Evolutionary conservation across 2,329 filamentous ascomycete genomes (phyloP).

Genomic region (Sclerotinia borealis): DNA sequence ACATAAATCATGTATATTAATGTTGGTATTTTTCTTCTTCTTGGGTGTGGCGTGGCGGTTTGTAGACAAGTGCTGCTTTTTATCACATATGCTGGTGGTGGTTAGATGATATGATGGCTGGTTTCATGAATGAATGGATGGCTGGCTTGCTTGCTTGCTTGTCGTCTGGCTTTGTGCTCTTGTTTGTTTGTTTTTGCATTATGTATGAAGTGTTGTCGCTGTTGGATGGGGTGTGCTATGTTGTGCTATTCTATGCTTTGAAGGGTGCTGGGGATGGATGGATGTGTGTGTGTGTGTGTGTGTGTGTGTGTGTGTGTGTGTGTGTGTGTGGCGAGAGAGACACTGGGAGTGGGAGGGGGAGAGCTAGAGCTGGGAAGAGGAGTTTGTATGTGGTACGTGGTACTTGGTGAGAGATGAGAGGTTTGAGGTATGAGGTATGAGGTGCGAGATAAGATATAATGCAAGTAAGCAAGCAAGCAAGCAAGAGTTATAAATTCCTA

Average conservation of each 20-base stretch:
- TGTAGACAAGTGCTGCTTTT: neutral
- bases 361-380: neutral
- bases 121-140: too few relatives aligned
- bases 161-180: too few relatives aligned
- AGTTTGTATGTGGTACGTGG: neutral
- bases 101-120: neutral
- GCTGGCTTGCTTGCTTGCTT: neutral
- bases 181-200: neutral
- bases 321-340: too few relatives aligned
- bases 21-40: neutral
- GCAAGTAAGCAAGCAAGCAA: too few relatives aligned
- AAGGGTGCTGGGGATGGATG: too few relatives aligned
- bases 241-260: too few relatives aligned
- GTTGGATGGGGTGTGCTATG: neutral
- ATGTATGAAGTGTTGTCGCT: neutral
- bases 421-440: neutral
- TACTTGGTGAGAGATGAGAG: too few relatives aligned
- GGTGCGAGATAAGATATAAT: neutral
- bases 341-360: neutral
- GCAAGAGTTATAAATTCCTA: neutral
- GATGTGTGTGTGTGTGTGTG: neutral
- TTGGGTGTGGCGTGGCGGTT: neutral
- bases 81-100: neutral
- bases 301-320: neutral
- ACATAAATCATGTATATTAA: slow-evolving; percentile 7